Base-by-base conservation (phyloP, 2,329 filamentous ascomycete genomes). In the Teratosphaeria viscida region DNA sequence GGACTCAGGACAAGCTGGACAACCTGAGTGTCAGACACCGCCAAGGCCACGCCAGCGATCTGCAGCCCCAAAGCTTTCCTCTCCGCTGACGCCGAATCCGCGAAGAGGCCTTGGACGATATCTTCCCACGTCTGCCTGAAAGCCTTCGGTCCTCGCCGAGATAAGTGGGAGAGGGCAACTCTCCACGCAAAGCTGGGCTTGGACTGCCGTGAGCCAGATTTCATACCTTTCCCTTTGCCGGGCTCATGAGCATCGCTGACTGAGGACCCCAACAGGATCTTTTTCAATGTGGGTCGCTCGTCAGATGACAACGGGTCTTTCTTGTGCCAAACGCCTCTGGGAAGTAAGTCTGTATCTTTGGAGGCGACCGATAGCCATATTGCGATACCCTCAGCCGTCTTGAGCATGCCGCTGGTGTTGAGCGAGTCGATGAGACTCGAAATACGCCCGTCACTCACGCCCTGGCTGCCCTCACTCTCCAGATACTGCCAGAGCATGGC, bases 1-100 rank as follows among this genome's bases (percentile, higher is more conserved):
- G 86, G 85, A 67, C 89, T 91, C 71, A 97, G 95, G 0, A 96
- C 78, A 77, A 82, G 66, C 80, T 81, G 59, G 71, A 78, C 63
- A 63, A 72, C 63, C 72, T 82, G 70, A 67, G 76, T 76, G 43
- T 76, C 78, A 35, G 78, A 76, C 3, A 96, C 76, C 66, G 91
- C 83, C 68, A 87, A 89, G 67, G 87, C 85, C 68, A 96, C 90
- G 43, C 43, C 43, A 19, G n/a, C n/a, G 2, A 97, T 82, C 68
- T 92, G 85, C 74, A 97, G 92, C 0, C 94, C 94, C 73, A 90
- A 91, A 68, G 90, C 90, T 74, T 96, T 97, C 59, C 95, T 88
- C 66, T 92, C 90, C 52, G 92, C 85, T 1, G 91, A 95, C 7
- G 92, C 87, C 11, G 82, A 85, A 59, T 87, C 84, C 5, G 89